Evolutionary conservation across 83 land plant genomes (phyloP).

Genomic region (Thuja plicata): DNA sequence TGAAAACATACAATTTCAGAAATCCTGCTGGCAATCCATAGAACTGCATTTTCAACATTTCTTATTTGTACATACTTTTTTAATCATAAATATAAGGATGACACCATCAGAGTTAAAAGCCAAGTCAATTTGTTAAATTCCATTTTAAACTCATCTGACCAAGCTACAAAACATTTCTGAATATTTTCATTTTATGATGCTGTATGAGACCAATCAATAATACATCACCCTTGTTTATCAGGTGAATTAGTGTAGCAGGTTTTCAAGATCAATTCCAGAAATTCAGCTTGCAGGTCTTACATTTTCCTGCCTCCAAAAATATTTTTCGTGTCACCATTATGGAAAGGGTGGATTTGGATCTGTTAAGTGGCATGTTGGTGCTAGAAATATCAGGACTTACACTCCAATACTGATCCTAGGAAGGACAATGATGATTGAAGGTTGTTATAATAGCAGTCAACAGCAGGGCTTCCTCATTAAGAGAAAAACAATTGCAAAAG

Average conservation of each 20-base stretch:
- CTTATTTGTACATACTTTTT: no score
- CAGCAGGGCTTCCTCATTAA: no score
- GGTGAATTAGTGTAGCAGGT: neutral
- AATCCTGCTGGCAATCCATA: no score
- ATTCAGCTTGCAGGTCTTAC: neutral
- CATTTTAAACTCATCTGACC: neutral
- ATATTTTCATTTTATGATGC: no score
- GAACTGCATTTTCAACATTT: no score
- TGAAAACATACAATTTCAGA: no score
- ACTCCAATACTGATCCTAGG: neutral
- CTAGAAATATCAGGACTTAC: neutral
- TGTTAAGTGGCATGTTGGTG: neutral
- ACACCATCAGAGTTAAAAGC: neutral
- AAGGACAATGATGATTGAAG: neutral
- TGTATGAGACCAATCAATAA: neutral
- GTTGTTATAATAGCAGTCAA: no score
- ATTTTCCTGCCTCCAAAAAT: neutral
- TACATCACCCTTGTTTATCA: neutral
- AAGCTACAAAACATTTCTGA: neutral
- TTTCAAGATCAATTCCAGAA: neutral
- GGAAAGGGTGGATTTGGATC: neutral
- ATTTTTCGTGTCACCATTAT: neutral
- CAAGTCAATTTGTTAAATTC: neutral
- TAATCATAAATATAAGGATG: neutral
- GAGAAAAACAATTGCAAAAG: neutral